Evolutionary conservation across 495 filamentous ascomycete species (phyloP), one percentile per base, ranked within the genome.

Genomic region (Hyaloscypha hepaticicola): DNA sequence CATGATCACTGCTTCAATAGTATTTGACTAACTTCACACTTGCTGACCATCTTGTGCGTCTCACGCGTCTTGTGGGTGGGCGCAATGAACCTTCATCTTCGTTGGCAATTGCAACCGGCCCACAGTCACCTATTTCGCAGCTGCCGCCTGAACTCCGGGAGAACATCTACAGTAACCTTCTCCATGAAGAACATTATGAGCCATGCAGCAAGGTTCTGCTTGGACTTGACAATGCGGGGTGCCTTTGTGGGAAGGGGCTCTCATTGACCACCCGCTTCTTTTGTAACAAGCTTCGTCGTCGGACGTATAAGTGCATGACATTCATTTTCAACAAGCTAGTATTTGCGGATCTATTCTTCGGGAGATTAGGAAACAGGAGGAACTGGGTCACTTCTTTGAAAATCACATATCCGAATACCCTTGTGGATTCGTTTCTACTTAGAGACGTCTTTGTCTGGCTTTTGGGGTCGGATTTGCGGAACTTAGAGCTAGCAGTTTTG

Each of bases 81-180:
- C 38, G 19, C 38, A 41, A 12, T 41, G 6, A 45, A 45, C 38
- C 16, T 16, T 16, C 38, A 9, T 45, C 7, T 16, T 45, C 38
- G 11, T 4, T 16, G 4, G 5, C 14, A 19, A 45, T 1, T 45
- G 38, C 38, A 9, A 16, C 38, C 16, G 16, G 11, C 11, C 38
- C 16, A 3, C 11, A 14, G 12, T 19, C 16, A 14, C 16, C 12
- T 16, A 27, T 64, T 9, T 33, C 50, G 14, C 2, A 45, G 16
- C 25, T 68, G n/a, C 66, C 66, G 27, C 27, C 56, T 19, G 66
- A 68, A 29, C 12, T 68, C 27, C 61, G 61, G 33, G 27, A 60
- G 28, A 4, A 58, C 14, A 62, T 65, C 4, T 69, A 69, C 58
- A 12, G 53, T 6, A 48, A 61, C 22, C 2, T 65, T 24, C 65